A percentile compares a stretch with the other conserved stretches of the same genome.
Evolutionary conservation across 805 yeast genomes (phyloP).

Genomic region (Wickerhamomyces alni): DNA sequence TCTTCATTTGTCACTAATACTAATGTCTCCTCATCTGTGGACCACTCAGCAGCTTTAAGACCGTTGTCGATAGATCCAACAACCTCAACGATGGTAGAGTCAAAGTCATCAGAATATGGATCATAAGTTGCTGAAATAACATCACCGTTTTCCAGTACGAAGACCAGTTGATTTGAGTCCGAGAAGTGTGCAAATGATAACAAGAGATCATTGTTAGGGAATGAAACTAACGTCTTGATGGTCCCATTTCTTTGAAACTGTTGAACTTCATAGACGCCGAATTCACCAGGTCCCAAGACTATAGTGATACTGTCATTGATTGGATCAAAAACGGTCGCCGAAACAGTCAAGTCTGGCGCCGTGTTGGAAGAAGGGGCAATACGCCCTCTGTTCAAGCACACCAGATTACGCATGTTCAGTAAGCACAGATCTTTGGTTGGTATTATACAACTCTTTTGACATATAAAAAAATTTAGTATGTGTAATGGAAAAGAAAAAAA

Average conservation of each 20-base stretch:
- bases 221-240: conserved; percentile 52
- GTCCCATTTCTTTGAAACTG: conserved; percentile 63
- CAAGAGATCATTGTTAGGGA: conserved; percentile 44
- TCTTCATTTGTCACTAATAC: conserved; percentile 58
- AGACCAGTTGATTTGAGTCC: conserved; percentile 58
- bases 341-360: conserved; percentile 58
- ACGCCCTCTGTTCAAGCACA: conserved; percentile 47
- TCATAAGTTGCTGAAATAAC: conserved; percentile 62
- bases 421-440: no score
- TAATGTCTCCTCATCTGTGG: conserved; percentile 85
- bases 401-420: conserved; percentile 44
- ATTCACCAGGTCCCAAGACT: conserved; percentile 50
- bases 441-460: no score
- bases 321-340: conserved; percentile 60
- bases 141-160: conserved; percentile 73
- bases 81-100: conserved; percentile 55
- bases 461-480: neutral
- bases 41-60: conserved; percentile 71
- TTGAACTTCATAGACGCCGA: conserved; percentile 65
- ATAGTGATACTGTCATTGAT: conserved; percentile 68
- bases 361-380: conserved; percentile 47
- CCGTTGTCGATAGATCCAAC: conserved; percentile 84
- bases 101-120: conserved; percentile 35
- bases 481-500: no score
- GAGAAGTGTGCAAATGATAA: conserved; percentile 62